Conservation (phyloP, 306 rosid genomes). For the Corylus heterophylla region DNA sequence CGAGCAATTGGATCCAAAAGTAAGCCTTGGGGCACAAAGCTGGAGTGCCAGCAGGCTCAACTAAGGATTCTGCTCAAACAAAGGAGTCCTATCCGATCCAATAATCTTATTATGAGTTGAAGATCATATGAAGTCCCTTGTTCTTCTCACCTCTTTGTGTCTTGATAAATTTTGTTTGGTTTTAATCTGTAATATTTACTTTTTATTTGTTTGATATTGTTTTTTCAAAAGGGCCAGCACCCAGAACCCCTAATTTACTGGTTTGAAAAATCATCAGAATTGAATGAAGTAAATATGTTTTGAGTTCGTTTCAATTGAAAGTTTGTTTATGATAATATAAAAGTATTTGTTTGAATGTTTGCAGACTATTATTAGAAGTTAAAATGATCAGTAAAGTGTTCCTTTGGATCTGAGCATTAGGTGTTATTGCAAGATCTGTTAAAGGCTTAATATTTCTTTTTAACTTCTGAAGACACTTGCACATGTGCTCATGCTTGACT, state of each 20-base stretch:
- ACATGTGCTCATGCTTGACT: conserved; percentile 16
- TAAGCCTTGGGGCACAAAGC: conserved; percentile 53
- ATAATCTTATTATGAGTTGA: conserved; percentile 38
- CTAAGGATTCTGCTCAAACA: conserved; percentile 49
- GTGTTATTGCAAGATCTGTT: background rate
- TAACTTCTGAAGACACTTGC: conserved; percentile 9
- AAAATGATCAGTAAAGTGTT: background rate
- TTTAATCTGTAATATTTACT: background rate
- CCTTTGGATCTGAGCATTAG: conserved; percentile 23
- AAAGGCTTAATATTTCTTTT: background rate
- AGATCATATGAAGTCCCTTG: background rate
- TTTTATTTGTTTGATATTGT: background rate
- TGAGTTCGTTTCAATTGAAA: conserved; percentile 10
- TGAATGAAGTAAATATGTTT: conserved; percentile 8
- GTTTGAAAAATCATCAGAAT: conserved; percentile 4
- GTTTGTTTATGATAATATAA: conserved; percentile 11
- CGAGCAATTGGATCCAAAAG: conserved; percentile 46
- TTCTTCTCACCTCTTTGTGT: background rate
- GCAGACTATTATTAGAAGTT: background rate
- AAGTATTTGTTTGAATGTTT: conserved; percentile 7
- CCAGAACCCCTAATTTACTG: conserved; percentile 3
- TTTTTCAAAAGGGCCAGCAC: background rate
- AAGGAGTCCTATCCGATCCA: conserved; percentile 39
- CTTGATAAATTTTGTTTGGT: conserved; percentile 18
- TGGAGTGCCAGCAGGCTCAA: conserved; percentile 63